Evolutionary conservation across 1,284 basidiomycete species (phyloP).

Genomic region (Ceratobasidium sp.): DNA sequence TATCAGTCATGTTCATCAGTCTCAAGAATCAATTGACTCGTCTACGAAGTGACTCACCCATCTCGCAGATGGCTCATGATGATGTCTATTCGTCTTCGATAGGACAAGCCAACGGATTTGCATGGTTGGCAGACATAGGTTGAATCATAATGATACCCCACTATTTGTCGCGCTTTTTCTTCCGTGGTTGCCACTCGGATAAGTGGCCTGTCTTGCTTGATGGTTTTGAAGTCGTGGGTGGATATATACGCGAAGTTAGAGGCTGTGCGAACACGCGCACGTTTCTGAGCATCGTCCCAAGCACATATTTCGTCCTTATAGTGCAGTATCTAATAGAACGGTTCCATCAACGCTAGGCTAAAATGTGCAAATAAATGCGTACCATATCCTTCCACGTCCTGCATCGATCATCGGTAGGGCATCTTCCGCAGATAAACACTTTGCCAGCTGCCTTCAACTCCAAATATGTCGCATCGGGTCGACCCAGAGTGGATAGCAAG

Average conservation of each 20-base stretch:
- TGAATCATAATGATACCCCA: too few species aligned
- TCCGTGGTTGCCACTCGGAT: background rate
- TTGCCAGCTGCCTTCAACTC: constrained; percentile 18
- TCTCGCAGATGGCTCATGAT: too few species aligned
- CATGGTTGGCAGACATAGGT: too few species aligned
- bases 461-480: constrained; percentile 14
- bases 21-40: too few species aligned
- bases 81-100: too few species aligned
- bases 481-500: background rate
- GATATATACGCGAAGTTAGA: background rate
- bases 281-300: background rate
- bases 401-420: background rate
- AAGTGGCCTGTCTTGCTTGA: background rate
- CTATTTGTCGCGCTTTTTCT: too few species aligned
- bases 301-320: background rate
- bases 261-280: constrained; percentile 4
- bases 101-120: too few species aligned
- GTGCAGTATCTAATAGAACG: constrained; percentile 10
- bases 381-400: constrained; percentile 23
- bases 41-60: too few species aligned
- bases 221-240: constrained; percentile 13
- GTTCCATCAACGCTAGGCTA: background rate
- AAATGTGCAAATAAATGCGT: background rate
- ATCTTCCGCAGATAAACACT: constrained; percentile 20
- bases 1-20: too few species aligned